Evolutionary conservation across 208 protist species (phyloP).

Genomic region (Wallacemonas sp.): DNA sequence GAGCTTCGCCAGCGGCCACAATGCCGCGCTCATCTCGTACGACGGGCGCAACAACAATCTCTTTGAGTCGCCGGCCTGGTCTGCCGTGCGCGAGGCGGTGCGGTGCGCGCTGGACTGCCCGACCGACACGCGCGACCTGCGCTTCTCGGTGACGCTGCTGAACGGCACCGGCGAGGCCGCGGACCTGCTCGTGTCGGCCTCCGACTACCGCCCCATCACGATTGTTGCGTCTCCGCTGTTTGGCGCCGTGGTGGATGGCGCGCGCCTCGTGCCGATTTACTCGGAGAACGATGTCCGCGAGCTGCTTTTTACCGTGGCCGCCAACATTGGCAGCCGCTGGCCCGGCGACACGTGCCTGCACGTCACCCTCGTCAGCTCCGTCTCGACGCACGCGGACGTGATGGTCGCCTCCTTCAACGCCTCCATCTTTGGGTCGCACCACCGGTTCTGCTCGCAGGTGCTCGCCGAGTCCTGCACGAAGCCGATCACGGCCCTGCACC

Average conservation of each 20-base stretch:
- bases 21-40: slow-evolving; percentile 29
- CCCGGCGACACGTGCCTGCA: slow-evolving; percentile 22
- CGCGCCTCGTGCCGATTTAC: slow-evolving; percentile 16
- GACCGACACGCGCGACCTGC: slow-evolving; percentile 18
- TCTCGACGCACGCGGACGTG: slow-evolving; percentile 26
- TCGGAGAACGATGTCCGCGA: slow-evolving; percentile 21
- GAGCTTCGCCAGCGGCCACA: slow-evolving; percentile 29
- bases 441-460: slow-evolving; percentile 17
- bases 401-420: slow-evolving; percentile 36
- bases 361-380: slow-evolving; percentile 33
- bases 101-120: slow-evolving; percentile 11
- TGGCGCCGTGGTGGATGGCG: slow-evolving; percentile 29
- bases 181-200: slow-evolving; percentile 30
- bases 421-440: slow-evolving; percentile 36
- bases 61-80: slow-evolving; percentile 32
- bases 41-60: slow-evolving; percentile 28
- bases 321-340: slow-evolving; percentile 15
- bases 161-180: slow-evolving; percentile 18
- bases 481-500: slow-evolving; percentile 21
- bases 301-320: slow-evolving; percentile 22
- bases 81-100: slow-evolving; percentile 31
- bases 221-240: slow-evolving; percentile 39
- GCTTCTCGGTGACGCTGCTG: slow-evolving; percentile 30
- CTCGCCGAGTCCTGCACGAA: slow-evolving; percentile 8
- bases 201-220: slow-evolving; percentile 21